A percentile compares a stretch with the other conserved stretches of the same genome.
Conservation (phyloP, 805 yeast genomes). For the Cyberlindnera mississippiensis region DNA sequence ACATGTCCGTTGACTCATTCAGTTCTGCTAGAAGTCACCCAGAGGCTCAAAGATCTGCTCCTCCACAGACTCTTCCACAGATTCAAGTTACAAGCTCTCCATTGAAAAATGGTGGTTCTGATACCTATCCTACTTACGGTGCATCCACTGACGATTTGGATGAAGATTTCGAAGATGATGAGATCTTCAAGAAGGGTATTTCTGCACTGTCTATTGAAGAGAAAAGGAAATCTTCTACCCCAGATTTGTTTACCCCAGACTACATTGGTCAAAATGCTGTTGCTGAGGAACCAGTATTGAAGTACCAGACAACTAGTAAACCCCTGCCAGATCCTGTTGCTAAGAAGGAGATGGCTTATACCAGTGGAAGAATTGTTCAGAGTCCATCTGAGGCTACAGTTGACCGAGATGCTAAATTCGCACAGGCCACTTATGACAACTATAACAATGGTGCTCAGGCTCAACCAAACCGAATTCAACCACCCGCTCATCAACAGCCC, state of each 20-base stretch:
- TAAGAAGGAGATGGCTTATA: conserved; percentile 19
- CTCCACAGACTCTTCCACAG: background rate
- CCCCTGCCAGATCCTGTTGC: conserved; percentile 13
- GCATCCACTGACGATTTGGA: conserved; percentile 15
- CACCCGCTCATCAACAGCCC: background rate
- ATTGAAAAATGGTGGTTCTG: background rate
- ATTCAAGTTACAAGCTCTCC: background rate
- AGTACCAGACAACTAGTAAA: conserved; percentile 15
- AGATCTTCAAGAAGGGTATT: conserved; percentile 25
- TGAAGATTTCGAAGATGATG: conserved; percentile 28
- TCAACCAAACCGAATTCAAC: conserved; percentile 5
- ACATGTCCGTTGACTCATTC: conserved; percentile 6
- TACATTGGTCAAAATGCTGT: conserved; percentile 16
- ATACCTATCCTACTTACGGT: conserved; percentile 12
- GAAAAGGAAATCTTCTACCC: background rate
- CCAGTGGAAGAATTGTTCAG: conserved; percentile 23
- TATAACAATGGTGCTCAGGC: background rate
- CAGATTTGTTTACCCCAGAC: conserved; percentile 28
- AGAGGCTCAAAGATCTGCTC: conserved; percentile 1
- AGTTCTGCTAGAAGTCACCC: conserved; percentile 4
- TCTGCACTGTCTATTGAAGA: conserved; percentile 19
- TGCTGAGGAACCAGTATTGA: conserved; percentile 14
- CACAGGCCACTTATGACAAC: conserved; percentile 4
- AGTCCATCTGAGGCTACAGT: conserved; percentile 13
- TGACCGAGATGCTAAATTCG: conserved; percentile 9